phyloP scores from a whole-genome alignment of 495 filamentous ascomycete genomes.

The Xylaria longipes region DNA sequence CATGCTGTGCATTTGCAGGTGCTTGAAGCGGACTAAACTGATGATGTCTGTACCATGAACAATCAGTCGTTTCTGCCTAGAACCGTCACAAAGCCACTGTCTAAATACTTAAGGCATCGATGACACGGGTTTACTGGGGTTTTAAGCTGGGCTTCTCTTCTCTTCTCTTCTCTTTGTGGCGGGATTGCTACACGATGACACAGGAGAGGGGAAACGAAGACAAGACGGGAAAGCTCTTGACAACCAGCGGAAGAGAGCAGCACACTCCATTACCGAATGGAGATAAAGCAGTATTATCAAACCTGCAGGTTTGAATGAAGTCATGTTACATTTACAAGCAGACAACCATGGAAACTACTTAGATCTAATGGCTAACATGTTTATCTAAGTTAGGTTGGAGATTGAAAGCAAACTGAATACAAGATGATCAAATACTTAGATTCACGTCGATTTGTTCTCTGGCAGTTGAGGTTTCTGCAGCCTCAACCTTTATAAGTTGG shows the following conservation, averaged over 20 bases:
- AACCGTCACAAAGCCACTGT: not conserved
- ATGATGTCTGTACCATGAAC: not conserved
- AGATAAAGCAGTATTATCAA: not conserved
- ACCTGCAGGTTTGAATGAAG: not conserved
- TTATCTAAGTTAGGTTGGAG: not conserved
- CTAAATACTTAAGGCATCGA: not conserved
- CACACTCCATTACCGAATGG: not conserved
- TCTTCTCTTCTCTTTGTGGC: not conserved
- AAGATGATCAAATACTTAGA: not conserved
- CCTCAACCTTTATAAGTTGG: not conserved
- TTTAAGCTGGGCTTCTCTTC: not conserved
- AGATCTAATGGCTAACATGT: not conserved
- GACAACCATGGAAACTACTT: not conserved
- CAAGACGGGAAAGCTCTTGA: not conserved
- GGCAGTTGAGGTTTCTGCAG: not conserved
- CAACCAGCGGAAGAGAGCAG: not conserved
- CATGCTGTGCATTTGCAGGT: not conserved
- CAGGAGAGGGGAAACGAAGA: not conserved
- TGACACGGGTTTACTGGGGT: not conserved
- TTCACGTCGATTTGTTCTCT: not conserved
- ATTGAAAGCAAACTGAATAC: slow-evolving; percentile 7
- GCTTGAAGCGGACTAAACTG: not conserved
- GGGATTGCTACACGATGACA: not conserved
- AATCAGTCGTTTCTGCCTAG: not conserved
- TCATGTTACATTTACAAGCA: not conserved